Base-by-base conservation (phyloP, 192 early-diverging fungal species). In the Mortierella claussenii region DNA sequence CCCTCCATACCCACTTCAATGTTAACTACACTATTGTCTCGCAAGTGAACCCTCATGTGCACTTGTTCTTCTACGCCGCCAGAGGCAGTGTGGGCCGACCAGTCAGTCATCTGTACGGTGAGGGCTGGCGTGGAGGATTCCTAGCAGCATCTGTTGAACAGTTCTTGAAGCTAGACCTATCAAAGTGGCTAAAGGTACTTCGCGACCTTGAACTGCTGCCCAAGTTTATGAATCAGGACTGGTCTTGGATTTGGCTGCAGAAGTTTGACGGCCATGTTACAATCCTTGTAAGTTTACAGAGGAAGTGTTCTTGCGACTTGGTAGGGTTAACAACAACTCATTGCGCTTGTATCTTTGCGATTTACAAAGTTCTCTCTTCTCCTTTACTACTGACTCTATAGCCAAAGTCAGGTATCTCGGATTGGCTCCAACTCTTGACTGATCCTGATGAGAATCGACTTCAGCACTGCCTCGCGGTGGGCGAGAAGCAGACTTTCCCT, bases 51-150 rank as follows among this genome's bases (percentile, higher is more conserved):
- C 95, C 95, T 32, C 95, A 97, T 78, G 82, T 98, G 11, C 81
- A 89, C 18, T 51, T 93, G 71, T 97, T 97, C 82, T 95, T 96
- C 60, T 95, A 92, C 78, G 88, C 90, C n/a, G 83, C 88, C 36
- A 79, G 89, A 71, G 94, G 95, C 17, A 81, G 86, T 21, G 69
- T 92, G 17, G 95, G 95, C 17, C 81, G 86, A 65, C 95, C 95
- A 18, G 88, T 89, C 9, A 83, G 87, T 15, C 89, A 91, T 67
- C 73, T 89, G n/a, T 60, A 65, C 37, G 92, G 93, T 28, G 83
- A 84, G 42, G 90, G 89, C n/a, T 95, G 94, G 93, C 86, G 95
- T 18, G 96, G 96, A 40, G 95, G 95, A n/a, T 96, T 95, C 76
- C 30, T 97, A 18, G 85, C 89, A 0, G 90, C 92, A 4, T 85